Evolutionary conservation across 2,329 filamentous ascomycete genomes (phyloP).

Genomic region (Mycosphaerella arachidis): DNA sequence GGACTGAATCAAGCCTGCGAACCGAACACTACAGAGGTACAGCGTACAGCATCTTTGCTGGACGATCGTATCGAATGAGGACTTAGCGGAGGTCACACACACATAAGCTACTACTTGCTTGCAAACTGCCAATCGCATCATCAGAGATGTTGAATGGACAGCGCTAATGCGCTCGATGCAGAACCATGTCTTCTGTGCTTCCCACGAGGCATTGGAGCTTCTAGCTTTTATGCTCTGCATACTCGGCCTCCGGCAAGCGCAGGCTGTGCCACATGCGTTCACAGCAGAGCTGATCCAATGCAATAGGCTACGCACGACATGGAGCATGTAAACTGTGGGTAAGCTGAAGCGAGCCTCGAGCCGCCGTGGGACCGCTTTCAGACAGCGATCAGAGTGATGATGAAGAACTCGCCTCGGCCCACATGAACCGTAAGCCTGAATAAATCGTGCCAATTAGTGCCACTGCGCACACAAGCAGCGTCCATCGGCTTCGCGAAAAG

Average conservation of each 20-base stretch:
- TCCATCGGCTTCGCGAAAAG: too few relatives aligned
- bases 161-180: background rate
- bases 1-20: background rate
- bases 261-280: background rate
- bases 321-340: too few relatives aligned
- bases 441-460: too few relatives aligned
- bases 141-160: background rate
- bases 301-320: too few relatives aligned
- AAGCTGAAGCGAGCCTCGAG: too few relatives aligned
- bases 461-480: too few relatives aligned
- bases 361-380: too few relatives aligned
- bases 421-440: too few relatives aligned
- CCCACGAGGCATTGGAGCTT: background rate
- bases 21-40: background rate
- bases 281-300: background rate
- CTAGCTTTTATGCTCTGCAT: background rate
- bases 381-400: too few relatives aligned
- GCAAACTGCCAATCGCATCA: background rate
- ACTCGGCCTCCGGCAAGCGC: background rate
- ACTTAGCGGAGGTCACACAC: background rate
- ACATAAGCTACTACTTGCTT: background rate
- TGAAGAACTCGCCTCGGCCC: too few relatives aligned
- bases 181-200: background rate
- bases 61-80: background rate
- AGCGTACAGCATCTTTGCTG: background rate